Percentiles rank a stretch among this genome's conserved stretches.
Evolutionary conservation across 2,329 filamentous ascomycete genomes (phyloP).

Genomic region (Fusarium cyanostomum): DNA sequence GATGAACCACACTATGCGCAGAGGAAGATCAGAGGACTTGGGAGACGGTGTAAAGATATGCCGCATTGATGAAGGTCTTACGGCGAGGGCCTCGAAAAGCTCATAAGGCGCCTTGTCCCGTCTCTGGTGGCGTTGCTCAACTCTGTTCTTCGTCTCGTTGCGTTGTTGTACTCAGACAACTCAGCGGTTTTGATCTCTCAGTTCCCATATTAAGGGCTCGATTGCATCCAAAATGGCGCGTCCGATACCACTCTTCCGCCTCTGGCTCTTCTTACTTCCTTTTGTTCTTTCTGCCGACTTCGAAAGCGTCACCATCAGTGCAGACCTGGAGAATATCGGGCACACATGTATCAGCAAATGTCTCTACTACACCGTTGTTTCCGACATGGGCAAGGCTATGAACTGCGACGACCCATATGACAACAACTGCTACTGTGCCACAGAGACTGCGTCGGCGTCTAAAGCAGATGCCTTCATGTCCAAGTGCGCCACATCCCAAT

Average conservation of each 20-base stretch:
- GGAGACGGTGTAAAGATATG: constrained; percentile 10
- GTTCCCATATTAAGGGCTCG: background rate
- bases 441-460: constrained; percentile 27
- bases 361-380: constrained; percentile 23
- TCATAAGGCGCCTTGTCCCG: constrained; percentile 17
- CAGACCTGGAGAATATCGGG: constrained; percentile 11
- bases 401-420: constrained; percentile 39
- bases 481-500: constrained; percentile 32
- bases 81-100: background rate
- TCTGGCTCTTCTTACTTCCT: constrained; percentile 8
- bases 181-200: background rate
- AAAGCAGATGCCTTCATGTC: constrained; percentile 34
- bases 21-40: background rate
- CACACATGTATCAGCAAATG: constrained; percentile 38
- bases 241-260: constrained; percentile 3
- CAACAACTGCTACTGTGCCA: constrained; percentile 43
- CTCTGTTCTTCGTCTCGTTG: background rate
- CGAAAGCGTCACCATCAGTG: constrained; percentile 32
- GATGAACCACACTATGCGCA: background rate
- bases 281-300: constrained; percentile 14
- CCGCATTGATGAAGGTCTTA: background rate
- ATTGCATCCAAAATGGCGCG: constrained; percentile 17
- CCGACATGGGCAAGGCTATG: constrained; percentile 36
- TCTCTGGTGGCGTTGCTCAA: background rate
- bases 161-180: background rate